Evolutionary conservation across 331 rosid species (phyloP), one percentile per base, ranked within the genome.

Genomic region (Quercus tomentella): DNA sequence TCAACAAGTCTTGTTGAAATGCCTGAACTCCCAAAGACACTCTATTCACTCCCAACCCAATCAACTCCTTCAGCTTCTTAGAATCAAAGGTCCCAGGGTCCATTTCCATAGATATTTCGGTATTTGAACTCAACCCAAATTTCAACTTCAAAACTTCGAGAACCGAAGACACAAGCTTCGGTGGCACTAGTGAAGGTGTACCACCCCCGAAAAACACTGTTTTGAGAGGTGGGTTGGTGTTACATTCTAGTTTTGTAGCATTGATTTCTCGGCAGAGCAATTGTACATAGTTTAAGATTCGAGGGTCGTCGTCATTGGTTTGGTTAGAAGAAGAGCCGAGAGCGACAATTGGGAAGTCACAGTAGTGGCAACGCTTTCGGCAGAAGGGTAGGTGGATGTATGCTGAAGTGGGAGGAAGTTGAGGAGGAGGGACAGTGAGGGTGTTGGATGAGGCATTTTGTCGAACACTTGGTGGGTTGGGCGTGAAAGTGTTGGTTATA

Each of bases 21-120:
- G 98, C 96, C 78, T 94, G 96, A 78, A 94, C 94, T 52, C 98
- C 98, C 87, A 94, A 76, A 26, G 97, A 92, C 75, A 94, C 92
- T 35, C 98, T 83, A 54, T 92, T 94, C 60, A 94, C 89, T 69
- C 92, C 98, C 90, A 92, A 68, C 82, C 60, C 56, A 84, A 90
- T 43, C 88, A 89, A 51, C 52, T 45, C 84, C 77, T 71, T 61
- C 91, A 92, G 84, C 67, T 90, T 92, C 83, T 75, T 77, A 17
- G 74, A 88, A 84, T 90, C 89, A 60, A 94, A 94, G n/a, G 98
- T 94, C 74, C 96, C 98, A 1, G 97, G 96, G 81, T 94, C 96
- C 97, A 94, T 90, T 56, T 94, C 97, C 88, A 94, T 92, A 0
- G 98, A 94, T 57, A 90, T 83, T 79, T 94, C 94, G 30, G 87